These are phyloP conservation scores for Trametes meyenii DNA, from an alignment of 768 basidiomycete genomes.

Conservation along the genomic window DNA sequence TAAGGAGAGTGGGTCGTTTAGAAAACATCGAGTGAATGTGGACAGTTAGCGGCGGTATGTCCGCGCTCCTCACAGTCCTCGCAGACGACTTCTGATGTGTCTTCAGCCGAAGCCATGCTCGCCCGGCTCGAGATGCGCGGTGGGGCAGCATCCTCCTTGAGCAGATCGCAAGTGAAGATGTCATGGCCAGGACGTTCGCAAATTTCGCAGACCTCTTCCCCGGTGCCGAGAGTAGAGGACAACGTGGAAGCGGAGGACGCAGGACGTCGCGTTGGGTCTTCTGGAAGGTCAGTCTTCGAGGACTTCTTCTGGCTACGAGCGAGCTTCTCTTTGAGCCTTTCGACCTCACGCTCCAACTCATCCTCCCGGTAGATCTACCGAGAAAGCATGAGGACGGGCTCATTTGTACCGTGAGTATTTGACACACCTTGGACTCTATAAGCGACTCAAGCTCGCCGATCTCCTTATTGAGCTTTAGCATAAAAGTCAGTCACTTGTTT, in stretches of 20 bases:
- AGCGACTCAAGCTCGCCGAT: constrained; percentile 90
- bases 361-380: constrained; percentile 87
- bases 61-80: constrained; percentile 85
- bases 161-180: constrained; percentile 79
- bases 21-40: constrained; percentile 87
- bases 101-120: constrained; percentile 15
- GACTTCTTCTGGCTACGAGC: constrained; percentile 60
- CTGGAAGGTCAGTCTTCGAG: constrained; percentile 49
- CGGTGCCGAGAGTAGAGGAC: constrained; percentile 22
- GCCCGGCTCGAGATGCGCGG: constrained; percentile 27
- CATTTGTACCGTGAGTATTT: neutral
- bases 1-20: constrained; percentile 38
- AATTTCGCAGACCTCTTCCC: constrained; percentile 72
- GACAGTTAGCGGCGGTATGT: constrained; percentile 76
- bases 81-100: constrained; percentile 56
- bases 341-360: constrained; percentile 85
- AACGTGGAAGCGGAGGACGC: constrained; percentile 21
- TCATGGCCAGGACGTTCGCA: constrained; percentile 87
- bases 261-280: constrained; percentile 17
- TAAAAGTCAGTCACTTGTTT: constrained; percentile 2
- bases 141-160: constrained; percentile 55
- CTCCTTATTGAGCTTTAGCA: constrained; percentile 81
- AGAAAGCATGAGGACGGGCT: neutral
- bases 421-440: constrained; percentile 86
- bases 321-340: constrained; percentile 73